Conservation (phyloP, 2,329 filamentous ascomycete genomes). For the Ascocoryne sarcoides region DNA sequence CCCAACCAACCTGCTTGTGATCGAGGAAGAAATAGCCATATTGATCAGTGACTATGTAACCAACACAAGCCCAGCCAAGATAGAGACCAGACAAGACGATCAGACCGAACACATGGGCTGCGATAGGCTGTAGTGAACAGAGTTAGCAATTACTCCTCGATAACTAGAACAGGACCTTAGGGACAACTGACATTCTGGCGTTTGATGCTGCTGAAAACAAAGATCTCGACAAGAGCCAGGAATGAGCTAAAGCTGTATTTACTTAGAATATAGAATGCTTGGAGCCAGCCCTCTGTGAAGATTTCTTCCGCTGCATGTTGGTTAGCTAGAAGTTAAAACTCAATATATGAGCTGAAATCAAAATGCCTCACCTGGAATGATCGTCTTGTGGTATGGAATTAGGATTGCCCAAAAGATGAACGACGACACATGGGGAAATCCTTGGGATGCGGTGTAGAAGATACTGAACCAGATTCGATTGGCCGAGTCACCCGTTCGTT, state of each 20-base stretch:
- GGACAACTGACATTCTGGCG: constrained; percentile 21
- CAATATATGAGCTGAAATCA: too few relatives aligned
- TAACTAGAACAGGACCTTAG: constrained; percentile 7
- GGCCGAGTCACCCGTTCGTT: constrained; percentile 14
- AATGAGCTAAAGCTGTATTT: constrained; percentile 22
- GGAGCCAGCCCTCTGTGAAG: constrained; percentile 17
- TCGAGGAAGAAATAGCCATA: constrained; percentile 28
- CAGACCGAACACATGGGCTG: constrained; percentile 18
- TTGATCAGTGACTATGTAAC: constrained; percentile 19
- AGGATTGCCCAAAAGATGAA: constrained; percentile 27
- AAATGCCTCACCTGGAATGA: constrained; percentile 17
- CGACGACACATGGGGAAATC: constrained; percentile 25
- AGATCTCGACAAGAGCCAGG: constrained; percentile 27
- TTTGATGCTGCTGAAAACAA: constrained; percentile 27
- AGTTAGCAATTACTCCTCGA: too few relatives aligned
- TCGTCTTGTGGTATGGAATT: constrained; percentile 18
- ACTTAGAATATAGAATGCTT: constrained; percentile 21
- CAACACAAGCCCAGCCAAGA: constrained; percentile 25
- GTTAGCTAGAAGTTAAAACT: constrained; percentile 9
- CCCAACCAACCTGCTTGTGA: constrained; percentile 20
- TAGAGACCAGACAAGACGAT: constrained; percentile 19
- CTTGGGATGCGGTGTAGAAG: constrained; percentile 25
- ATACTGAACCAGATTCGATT: constrained; percentile 27
- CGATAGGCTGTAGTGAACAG: constrained; percentile 21
- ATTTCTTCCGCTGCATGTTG: constrained; percentile 11